These are phyloP conservation scores for Rhodotorula sp. DNA, from an alignment of 1,284 basidiomycete genomes.

Conservation along the genomic window DNA sequence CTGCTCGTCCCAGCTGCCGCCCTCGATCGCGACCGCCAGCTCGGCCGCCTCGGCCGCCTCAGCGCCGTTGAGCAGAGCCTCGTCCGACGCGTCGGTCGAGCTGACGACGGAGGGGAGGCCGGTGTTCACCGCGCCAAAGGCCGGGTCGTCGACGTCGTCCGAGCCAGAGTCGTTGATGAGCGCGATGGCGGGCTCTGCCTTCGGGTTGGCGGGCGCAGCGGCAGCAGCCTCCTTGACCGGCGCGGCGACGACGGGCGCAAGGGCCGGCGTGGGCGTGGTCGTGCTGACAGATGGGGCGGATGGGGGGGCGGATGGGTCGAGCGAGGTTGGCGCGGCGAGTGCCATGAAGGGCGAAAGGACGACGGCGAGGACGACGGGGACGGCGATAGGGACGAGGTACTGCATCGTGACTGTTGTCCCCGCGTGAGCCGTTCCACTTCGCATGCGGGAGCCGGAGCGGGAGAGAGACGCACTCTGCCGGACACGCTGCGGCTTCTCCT, in stretches of 20 bases:
- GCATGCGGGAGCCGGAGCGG: too few relatives aligned
- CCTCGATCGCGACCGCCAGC: conserved; percentile 18
- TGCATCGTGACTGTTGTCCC: conserved; percentile 10
- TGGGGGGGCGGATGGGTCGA: not conserved
- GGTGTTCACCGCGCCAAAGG: not conserved
- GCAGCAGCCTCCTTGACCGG: too few relatives aligned
- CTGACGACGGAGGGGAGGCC: not conserved
- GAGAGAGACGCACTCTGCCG: conserved; percentile 5
- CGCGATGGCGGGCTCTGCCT: too few relatives aligned
- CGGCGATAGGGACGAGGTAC: conserved; percentile 20
- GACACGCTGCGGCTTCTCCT: not conserved
- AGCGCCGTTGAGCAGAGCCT: not conserved
- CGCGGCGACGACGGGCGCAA: too few relatives aligned
- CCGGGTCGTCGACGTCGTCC: not conserved
- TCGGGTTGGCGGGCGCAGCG: too few relatives aligned
- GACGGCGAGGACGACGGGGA: conserved; percentile 22
- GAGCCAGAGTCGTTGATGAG: not conserved
- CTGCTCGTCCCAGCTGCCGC: conserved; percentile 24
- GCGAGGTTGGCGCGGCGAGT: not conserved
- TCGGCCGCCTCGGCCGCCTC: conserved; percentile 21
- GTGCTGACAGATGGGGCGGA: too few relatives aligned
- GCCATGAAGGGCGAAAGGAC: conserved; percentile 13
- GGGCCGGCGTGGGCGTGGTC: too few relatives aligned
- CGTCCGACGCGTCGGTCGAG: not conserved
- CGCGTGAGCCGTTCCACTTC: too few relatives aligned